These are phyloP conservation scores for Aspergillus pseudoviridinutans DNA, from an alignment of 2,329 filamentous ascomycete genomes.

Conservation along the genomic window DNA sequence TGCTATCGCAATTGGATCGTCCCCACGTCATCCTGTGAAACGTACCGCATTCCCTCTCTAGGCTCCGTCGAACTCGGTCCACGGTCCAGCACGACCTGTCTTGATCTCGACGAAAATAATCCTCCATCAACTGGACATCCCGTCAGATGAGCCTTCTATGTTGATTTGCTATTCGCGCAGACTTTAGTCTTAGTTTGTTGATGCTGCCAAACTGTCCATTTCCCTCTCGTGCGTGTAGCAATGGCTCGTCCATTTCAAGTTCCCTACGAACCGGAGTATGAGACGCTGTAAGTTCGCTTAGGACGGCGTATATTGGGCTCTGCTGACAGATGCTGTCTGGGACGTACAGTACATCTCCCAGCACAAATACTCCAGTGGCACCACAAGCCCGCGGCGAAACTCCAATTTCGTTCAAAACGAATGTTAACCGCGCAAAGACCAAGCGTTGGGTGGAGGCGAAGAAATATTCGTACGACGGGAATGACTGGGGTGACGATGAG, in stretches of 20 bases:
- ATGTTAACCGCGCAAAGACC: conserved; percentile 84
- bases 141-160: neutral
- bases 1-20: neutral
- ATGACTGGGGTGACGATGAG: conserved; percentile 77
- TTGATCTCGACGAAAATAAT: neutral
- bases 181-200: neutral
- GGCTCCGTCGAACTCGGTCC: neutral
- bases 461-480: conserved; percentile 80
- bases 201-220: conserved; percentile 1
- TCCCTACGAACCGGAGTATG: conserved; percentile 20
- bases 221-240: conserved; percentile 5
- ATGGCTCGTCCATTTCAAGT: conserved; percentile 27
- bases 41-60: neutral
- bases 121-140: neutral
- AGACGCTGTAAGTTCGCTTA: conserved; percentile 22
- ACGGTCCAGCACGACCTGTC: neutral
- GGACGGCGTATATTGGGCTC: neutral
- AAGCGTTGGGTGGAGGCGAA: conserved; percentile 95
- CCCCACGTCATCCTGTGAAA: neutral
- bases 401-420: conserved; percentile 67
- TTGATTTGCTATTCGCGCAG: neutral
- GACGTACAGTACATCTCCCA: conserved; percentile 12
- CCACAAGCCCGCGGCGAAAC: conserved; percentile 31
- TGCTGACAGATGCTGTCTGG: neutral
- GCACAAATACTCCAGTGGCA: conserved; percentile 25